A percentile compares a stretch with the other conserved stretches of the same genome.
Conservation (phyloP, 768 basidiomycete genomes). For the Pulveroboletus frians region DNA sequence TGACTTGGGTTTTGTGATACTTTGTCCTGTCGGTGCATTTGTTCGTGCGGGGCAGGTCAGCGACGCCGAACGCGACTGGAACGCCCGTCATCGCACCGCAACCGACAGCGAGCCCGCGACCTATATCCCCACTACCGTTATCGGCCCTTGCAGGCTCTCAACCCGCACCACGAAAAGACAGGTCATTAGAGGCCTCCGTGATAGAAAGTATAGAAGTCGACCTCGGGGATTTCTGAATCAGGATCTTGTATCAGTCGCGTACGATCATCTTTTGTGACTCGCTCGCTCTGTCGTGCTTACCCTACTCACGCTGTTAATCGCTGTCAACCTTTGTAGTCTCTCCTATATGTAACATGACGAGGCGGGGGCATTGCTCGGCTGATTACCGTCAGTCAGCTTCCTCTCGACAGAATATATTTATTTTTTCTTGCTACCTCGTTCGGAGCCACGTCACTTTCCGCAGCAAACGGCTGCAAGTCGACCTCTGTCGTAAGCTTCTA, state of each 20-base stretch:
- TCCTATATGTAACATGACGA: conserved; percentile 5
- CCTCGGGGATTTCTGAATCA: conserved; percentile 64
- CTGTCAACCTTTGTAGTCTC: conserved; percentile 2
- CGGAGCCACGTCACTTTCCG: too few relatives aligned
- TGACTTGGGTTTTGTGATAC: conserved; percentile 20
- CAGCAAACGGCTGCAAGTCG: too few relatives aligned
- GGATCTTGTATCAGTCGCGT: conserved; percentile 3
- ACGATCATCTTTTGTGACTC: not conserved
- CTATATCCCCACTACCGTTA: conserved; percentile 34
- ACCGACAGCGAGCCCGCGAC: conserved; percentile 25
- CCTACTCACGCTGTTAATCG: not conserved
- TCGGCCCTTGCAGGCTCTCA: conserved; percentile 23
- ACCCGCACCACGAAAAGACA: conserved; percentile 28
- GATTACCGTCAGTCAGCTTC: conserved; percentile 1
- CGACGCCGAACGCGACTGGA: conserved; percentile 48
- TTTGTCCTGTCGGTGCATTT: conserved; percentile 8
- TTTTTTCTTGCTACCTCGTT: not conserved
- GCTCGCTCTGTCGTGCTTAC: not conserved
- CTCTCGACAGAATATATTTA: conserved; percentile 2
- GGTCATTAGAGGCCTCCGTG: conserved; percentile 51
- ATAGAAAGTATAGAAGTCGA: conserved; percentile 70
- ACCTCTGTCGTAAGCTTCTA: too few relatives aligned
- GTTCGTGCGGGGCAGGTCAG: conserved; percentile 22
- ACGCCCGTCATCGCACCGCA: conserved; percentile 36
- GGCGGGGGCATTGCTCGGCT: not conserved